Evolutionary conservation across 2,329 filamentous ascomycete genomes (phyloP).

Genomic region (Epichloe baconii): DNA sequence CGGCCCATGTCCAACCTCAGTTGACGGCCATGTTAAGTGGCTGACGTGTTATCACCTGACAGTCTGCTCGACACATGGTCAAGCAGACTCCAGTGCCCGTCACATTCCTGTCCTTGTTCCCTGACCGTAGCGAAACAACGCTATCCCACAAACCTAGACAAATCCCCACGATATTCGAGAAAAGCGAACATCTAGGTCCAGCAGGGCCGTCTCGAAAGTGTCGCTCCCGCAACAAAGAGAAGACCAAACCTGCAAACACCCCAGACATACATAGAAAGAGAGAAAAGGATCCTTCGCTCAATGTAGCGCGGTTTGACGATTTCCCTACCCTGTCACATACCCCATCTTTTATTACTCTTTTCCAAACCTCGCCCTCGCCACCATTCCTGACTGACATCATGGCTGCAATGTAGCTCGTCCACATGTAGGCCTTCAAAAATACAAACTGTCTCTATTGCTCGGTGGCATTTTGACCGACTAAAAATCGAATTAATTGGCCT

Average conservation of each 20-base stretch:
- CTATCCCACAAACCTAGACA: not conserved
- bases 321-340: not conserved
- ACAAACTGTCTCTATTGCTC: not conserved
- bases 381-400: not conserved
- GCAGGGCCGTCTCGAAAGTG: not conserved
- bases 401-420: not conserved
- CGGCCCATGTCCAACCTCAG: not conserved
- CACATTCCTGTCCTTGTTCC: not conserved
- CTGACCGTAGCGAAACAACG: not conserved
- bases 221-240: not conserved
- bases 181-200: constrained; percentile 4
- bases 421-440: not conserved
- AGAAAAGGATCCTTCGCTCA: not conserved
- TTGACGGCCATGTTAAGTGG: not conserved
- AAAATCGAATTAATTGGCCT: not conserved
- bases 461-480: not conserved
- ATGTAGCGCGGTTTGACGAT: not conserved
- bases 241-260: not conserved
- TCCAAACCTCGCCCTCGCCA: not conserved
- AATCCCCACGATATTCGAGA: not conserved
- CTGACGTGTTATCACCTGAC: not conserved
- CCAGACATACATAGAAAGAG: not conserved
- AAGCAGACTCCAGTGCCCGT: constrained; percentile 1
- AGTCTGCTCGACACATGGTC: not conserved
- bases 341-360: not conserved